Evolutionary conservation across 176 grass and related monocot species (phyloP), one percentile per base, ranked within the genome.

Genomic region (Zoysia pacifica): DNA sequence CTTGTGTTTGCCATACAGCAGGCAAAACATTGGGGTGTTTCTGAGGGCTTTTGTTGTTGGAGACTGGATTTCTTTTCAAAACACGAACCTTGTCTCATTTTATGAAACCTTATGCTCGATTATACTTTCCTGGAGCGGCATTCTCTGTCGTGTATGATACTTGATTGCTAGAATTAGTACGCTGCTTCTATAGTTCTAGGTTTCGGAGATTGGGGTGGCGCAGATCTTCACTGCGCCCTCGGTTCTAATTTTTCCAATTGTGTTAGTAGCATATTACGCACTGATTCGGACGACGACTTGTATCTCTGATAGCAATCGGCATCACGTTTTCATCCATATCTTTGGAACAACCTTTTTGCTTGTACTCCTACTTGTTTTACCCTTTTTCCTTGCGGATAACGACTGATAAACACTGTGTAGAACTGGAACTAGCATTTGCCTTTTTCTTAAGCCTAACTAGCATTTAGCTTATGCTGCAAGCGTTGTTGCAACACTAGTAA

Each of bases 111-210:
- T 48, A 49, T 53, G 66, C n/a, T 70, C 6, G 3, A 9, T 9
- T 79, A 53, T 78, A 56, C 66, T 37, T 63, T 58, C 8, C 41
- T 64, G 59, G 48, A 46, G 45, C 15, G 28, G 48, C 69, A 62
- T 77, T 70, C 7, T 54, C 50, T 10, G 63, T 11, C 36, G 40
- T 72, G 67, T 35, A 19, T 2, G 43, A 58, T 20, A 6, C 18
- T 58, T 58, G 18, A 58, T 64, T 42, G 38, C 35, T 55, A 45
- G 48, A 39, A 84, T 18, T 52, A 49, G 56, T 50, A 70, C n/a
- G n/a, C n/a, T 71, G 37, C 46, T 77, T 62, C 19, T 44, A 51
- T n/a, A n/a, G 44, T 35, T 77, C 9, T 70, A 37, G 16, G 13
- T n/a, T n/a, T n/a, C n/a, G n/a, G n/a, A n/a, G n/a, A n/a, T n/a